A percentile compares a stretch with the other conserved stretches of the same genome.
These are phyloP conservation scores for Blastobotrys robertii DNA, from an alignment of 805 yeast genomes.

Conservation along the genomic window DNA sequence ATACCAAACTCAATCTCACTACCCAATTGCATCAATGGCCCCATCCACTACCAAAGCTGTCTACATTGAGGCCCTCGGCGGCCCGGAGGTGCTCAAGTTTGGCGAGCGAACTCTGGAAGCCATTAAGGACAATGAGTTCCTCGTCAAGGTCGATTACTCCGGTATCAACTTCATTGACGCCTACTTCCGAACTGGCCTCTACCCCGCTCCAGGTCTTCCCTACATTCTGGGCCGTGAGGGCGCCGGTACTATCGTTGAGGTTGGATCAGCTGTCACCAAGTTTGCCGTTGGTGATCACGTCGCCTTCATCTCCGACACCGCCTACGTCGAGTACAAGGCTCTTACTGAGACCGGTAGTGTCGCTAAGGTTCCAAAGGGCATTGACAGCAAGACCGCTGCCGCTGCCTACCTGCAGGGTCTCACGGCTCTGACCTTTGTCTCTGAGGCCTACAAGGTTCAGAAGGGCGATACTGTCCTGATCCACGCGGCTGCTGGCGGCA, in stretches of 20 bases:
- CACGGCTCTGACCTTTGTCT: slow-evolving; percentile 65
- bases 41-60: slow-evolving; percentile 17
- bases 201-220: slow-evolving; percentile 49
- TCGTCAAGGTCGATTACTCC: slow-evolving; percentile 63
- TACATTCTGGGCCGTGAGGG: slow-evolving; percentile 54
- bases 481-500: slow-evolving; percentile 96
- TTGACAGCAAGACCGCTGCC: slow-evolving; percentile 42
- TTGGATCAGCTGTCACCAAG: slow-evolving; percentile 48
- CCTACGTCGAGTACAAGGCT: slow-evolving; percentile 71
- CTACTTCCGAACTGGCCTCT: slow-evolving; percentile 73
- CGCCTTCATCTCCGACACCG: slow-evolving; percentile 40
- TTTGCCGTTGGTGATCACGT: slow-evolving; percentile 63
- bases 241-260: slow-evolving; percentile 54
- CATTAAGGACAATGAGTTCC: slow-evolving; percentile 44
- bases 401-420: slow-evolving; percentile 61
- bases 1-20: no score
- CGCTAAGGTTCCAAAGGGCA: slow-evolving; percentile 39
- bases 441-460: slow-evolving; percentile 57
- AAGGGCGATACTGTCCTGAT: slow-evolving; percentile 64
- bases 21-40: no score
- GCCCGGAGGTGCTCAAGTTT: slow-evolving; percentile 50
- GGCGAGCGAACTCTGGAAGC: slow-evolving; percentile 52
- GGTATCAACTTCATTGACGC: slow-evolving; percentile 81
- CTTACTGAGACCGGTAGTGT: slow-evolving; percentile 25
- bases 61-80: slow-evolving; percentile 43